A percentile compares a stretch with the other conserved stretches of the same genome.
These are phyloP conservation scores for Acanthochlamys bracteata DNA, from an alignment of 106 monocot species.

Conservation along the genomic window DNA sequence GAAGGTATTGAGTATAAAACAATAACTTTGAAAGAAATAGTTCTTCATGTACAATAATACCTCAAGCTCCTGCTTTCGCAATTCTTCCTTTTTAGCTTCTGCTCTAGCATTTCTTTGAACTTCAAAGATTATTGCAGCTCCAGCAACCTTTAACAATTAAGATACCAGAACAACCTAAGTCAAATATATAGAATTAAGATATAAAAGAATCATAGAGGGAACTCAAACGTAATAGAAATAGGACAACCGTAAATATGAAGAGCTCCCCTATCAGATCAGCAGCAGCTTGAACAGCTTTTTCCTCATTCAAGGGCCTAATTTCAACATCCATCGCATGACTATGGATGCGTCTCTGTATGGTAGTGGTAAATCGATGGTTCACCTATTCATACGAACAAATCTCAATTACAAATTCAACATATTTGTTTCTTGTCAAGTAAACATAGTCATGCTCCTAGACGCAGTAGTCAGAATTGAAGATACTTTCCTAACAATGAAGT, in stretches of 20 bases:
- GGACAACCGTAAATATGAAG: constrained; percentile 9
- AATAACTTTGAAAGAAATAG: too few species aligned
- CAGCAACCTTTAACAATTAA: constrained; percentile 12
- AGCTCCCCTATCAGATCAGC: constrained; percentile 14
- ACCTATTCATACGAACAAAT: background rate
- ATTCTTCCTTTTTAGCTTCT: constrained; percentile 22
- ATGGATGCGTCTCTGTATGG: constrained; percentile 2
- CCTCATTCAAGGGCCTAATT: constrained; percentile 10
- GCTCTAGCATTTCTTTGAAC: constrained; percentile 19
- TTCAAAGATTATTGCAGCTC: constrained; percentile 12
- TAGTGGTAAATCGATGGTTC: constrained; percentile 8
- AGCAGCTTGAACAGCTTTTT: constrained; percentile 15
- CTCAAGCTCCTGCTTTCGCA: constrained; percentile 16
- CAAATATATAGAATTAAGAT: background rate
- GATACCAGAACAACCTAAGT: background rate
- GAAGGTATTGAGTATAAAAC: too few species aligned
- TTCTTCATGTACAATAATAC: constrained; percentile 12
- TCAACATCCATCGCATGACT: constrained; percentile 1
- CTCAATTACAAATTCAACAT: too few species aligned
- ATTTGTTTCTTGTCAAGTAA: too few species aligned
- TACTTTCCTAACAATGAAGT: too few species aligned
- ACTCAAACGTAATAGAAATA: background rate
- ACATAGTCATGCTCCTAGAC: too few species aligned
- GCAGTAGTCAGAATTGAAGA: too few species aligned
- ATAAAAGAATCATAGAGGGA: background rate